phyloP scores from a whole-genome alignment of 176 grass and related monocot genomes.

The Pontederia paniculata region DNA sequence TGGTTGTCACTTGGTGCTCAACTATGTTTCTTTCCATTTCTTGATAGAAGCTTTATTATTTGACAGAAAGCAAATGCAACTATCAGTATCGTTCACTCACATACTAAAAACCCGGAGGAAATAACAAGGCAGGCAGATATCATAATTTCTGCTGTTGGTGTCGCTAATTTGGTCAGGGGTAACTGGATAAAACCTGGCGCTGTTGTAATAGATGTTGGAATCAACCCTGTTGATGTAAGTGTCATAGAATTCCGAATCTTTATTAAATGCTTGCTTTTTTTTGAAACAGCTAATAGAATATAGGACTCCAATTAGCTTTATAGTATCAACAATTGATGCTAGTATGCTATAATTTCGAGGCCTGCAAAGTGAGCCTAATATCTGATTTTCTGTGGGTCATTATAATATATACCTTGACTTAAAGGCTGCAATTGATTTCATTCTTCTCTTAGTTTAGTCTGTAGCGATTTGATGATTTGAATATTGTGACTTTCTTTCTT shows the following conservation, averaged over 20 bases:
- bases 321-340: no score
- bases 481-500: no score
- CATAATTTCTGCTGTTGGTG: constrained; percentile 82
- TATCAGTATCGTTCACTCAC: constrained; percentile 83
- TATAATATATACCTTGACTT: no score
- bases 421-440: no score
- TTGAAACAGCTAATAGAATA: no score
- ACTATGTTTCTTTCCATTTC: neutral
- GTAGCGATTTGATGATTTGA: no score
- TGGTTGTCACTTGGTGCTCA: neutral
- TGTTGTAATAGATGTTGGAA: constrained; percentile 89
- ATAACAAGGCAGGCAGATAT: constrained; percentile 85
- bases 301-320: no score
- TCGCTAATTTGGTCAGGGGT: constrained; percentile 76
- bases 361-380: no score
- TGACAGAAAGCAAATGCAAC: constrained; percentile 95
- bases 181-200: constrained; percentile 93
- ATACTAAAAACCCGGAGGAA: constrained; percentile 80
- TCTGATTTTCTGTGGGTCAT: no score
- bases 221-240: constrained; percentile 92
- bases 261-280: neutral
- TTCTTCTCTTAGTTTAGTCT: no score
- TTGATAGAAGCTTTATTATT: constrained; percentile 13
- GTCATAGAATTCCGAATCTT: neutral
- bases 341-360: no score